Conservation (phyloP, 2,329 filamentous ascomycete species). For the Pseudovirgaria hyperparasitica region DNA sequence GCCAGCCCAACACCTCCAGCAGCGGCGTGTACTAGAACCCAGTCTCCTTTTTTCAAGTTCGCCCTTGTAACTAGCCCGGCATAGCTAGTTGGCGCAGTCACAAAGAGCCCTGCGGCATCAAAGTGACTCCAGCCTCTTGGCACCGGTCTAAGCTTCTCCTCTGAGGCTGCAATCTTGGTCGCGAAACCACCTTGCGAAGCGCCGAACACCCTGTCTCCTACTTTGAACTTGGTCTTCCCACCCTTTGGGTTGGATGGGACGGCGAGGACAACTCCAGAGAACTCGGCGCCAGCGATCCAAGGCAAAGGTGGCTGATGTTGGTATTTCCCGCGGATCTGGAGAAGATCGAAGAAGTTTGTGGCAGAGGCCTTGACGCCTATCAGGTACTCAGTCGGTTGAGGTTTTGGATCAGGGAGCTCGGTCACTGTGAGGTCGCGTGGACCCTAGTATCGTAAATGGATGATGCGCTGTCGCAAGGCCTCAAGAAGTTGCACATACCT, state of each 20-base stretch:
- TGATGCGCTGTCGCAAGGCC: constrained; percentile 7
- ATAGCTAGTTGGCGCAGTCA: constrained; percentile 86
- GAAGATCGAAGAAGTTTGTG: constrained; percentile 93
- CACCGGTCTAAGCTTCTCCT: constrained; percentile 57
- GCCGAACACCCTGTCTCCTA: constrained; percentile 77
- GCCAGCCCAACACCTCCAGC: constrained; percentile 85
- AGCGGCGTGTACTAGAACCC: constrained; percentile 81
- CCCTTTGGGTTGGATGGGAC: constrained; percentile 41
- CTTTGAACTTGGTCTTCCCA: constrained; percentile 46
- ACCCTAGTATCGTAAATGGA: constrained; percentile 36
- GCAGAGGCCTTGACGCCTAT: constrained; percentile 78
- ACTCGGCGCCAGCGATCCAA: constrained; percentile 80
- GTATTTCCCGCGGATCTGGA: constrained; percentile 93
- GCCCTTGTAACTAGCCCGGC: constrained; percentile 70
- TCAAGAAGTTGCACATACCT: constrained; percentile 34
- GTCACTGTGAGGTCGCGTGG: constrained; percentile 68
- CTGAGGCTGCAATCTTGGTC: constrained; percentile 55
- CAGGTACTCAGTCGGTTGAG: constrained; percentile 64
- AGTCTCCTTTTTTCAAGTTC: constrained; percentile 65
- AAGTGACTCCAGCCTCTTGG: constrained; percentile 71
- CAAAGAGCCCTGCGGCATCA: constrained; percentile 78
- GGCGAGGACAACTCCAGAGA: constrained; percentile 64
- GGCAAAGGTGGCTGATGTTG: constrained; percentile 82
- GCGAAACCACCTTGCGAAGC: constrained; percentile 78
- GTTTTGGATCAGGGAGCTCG: constrained; percentile 60